Evolutionary conservation across 1,284 basidiomycete species (phyloP).

Genomic region (Hemileia vastatrix): DNA sequence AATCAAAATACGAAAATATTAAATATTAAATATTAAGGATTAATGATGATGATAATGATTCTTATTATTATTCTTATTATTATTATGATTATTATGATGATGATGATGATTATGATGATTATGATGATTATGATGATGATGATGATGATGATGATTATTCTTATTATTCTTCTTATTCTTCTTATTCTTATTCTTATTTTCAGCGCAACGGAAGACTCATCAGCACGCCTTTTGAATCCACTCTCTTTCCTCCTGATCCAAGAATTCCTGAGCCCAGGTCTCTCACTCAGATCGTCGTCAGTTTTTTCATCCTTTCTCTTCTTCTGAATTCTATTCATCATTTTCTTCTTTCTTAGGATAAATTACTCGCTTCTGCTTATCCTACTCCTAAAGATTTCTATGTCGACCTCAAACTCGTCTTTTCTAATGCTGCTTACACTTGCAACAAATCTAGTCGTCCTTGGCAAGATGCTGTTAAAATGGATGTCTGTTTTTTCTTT

Average conservation of each 20-base stretch:
- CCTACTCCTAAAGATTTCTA: not conserved
- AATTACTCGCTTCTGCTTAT: not conserved
- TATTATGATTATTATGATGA: too few relatives aligned
- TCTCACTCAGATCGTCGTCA: not conserved
- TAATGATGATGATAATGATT: too few relatives aligned
- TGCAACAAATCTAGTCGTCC: not conserved
- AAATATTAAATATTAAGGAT: too few relatives aligned
- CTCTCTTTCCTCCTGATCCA: not conserved
- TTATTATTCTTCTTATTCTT: too few relatives aligned
- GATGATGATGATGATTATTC: too few relatives aligned
- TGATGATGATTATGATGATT: too few relatives aligned
- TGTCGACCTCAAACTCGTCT: constrained; percentile 4
- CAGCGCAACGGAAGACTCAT: constrained; percentile 5
- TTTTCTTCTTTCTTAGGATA: not conserved
- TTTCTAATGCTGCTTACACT: constrained; percentile 2
- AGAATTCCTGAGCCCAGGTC: not conserved
- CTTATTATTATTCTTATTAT: too few relatives aligned
- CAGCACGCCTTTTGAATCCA: constrained; percentile 2
- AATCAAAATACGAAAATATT: too few relatives aligned
- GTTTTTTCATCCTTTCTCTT: not conserved
- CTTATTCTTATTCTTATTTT: not conserved
- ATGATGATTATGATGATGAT: too few relatives aligned
- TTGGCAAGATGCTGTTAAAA: constrained; percentile 11
- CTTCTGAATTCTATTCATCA: not conserved
- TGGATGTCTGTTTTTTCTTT: not conserved